Base-by-base conservation (phyloP, 129 eudicot species). In the Chrysanthemum seticuspe region DNA sequence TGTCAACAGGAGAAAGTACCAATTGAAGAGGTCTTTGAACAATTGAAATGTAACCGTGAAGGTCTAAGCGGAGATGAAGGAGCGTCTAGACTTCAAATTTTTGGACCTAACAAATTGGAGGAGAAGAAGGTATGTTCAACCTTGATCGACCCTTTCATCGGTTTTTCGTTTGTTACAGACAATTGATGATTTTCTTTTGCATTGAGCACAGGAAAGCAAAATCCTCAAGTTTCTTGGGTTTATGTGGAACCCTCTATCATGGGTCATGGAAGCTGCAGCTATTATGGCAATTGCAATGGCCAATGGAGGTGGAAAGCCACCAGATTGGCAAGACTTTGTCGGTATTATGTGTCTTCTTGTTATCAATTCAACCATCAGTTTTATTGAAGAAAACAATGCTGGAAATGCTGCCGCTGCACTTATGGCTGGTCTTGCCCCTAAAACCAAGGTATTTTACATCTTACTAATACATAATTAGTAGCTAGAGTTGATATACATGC, bases 371-470 rank as follows among this genome's bases (percentile, higher is more conserved):
- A 90, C 97, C 34, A 90, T 90, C 75, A 90, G 97, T 87, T 90
- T 90, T 71, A 90, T 90, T 58, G 97, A 90, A 80, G 97, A 90
- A 67, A 90, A 90, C 83, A 90, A 90, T 72, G 94, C 97, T 16
- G 94, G 94, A 65, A 90, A 90, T 70, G 97, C 97, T 61, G 97
- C 97, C 67, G 97, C 97, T 29, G 97, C 97, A 18, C 97, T 90
- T 78, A 90, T 90, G 97, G 97, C 97, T 80, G 97, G 97, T 67
- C 95, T 90, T 61, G 97, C 97, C 70, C 97, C 97, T 45, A 90
- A 90, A 80, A 87, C 94, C 16, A 87, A 90, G 95, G 96, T 89
- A 84, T 58, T 1, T 6, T 0, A 3, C 13, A 54, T 54, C 45
- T 21, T 10, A 14, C 4, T 62, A 62, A 11, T 13, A 29, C 18